Evolutionary conservation across 2,329 filamentous ascomycete genomes (phyloP), one percentile per base, ranked within the genome.

Genomic region (Cladosporium sp.): DNA sequence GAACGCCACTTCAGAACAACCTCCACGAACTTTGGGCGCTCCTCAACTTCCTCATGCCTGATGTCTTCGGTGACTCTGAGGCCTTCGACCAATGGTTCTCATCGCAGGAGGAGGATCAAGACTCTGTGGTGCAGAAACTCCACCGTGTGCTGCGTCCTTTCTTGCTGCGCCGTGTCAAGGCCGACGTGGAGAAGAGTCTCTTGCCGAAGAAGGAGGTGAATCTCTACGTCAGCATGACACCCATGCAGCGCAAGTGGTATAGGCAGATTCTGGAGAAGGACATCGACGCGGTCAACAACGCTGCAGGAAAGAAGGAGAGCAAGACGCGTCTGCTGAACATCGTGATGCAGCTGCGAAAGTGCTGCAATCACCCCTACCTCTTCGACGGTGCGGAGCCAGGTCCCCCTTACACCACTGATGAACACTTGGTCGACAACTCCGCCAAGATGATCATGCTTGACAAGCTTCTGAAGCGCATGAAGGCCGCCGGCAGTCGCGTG

Each of bases 201-300:
- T 73, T 97, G 47, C 93, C 93, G 2, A 99, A 99, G 78, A 96
- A 97, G 70, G 93, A 99, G 69, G 76, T 97, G 64, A 99, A 99
- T 58, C 73, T 99, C 22, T 99, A 97, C 66, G 86, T 99, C 58
- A 93, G 92, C 59, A 96, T 99, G 92, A 91, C 93, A 1, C 91
- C 96, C 52, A 99, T 99, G 93, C 93, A 99, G 69, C 82, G 96
- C 60, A 95, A 93, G 66, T 99, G 93, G 92, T 99, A 99, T 67
- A 88, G 96, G 70, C 97, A 96, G 74, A 99, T 99, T 61, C 76
- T 99, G 3, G 93, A 99, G 65, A 99, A 97, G 73, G 93, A 99
- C 64, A 99, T 99, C 55, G 93, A 99, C 69, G 93, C 93, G 12
- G 92, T 99, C 63, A 99, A 99, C 60, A 93, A 93, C 54, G 93